Evolutionary conservation across 495 filamentous ascomycete species (phyloP), one percentile per base, ranked within the genome.

Genomic region (Penicillium roqueforti): DNA sequence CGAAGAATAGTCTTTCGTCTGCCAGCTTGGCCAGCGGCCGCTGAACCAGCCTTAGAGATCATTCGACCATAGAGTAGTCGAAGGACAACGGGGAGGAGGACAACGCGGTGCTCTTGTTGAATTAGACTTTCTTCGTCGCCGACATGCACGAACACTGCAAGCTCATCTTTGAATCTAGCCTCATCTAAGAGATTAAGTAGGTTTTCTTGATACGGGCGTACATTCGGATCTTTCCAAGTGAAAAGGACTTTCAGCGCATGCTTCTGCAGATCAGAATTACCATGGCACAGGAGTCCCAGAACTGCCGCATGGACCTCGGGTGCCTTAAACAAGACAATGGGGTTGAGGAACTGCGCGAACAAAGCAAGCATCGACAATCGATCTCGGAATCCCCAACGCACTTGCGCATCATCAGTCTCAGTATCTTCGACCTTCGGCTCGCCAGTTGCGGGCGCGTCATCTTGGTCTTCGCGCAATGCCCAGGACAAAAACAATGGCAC

Each of bases 171-270:
- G 72, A 97, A 97, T 40, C 88, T 78, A 3, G 89, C 82, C 54
- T 97, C 93, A 59, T 99, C 95, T 13, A 97, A 77, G 4, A 99
- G 77, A 56, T 92, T 93, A 34, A 89, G 79, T 7, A 99, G 76
- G 56, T 91, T 87, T 59, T 96, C 92, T 55, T 92, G 81, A 62
- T 96, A 97, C 3, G 84, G 83, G 41, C 77, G 78, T 43, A 99
- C 76, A 16, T 77, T 82, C 3, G 86, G 74, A 32, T 81, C 77
- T 66, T 96, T 97, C 92, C 93, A 97, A 0, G 91, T 83, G 40
- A 93, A 79, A 19, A 99, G 81, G 26, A 87, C 89, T 61, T 89
- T 92, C 31, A 99, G 78, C 4, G 89, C 83, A 55, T 81, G 78
- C 52, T 88, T 90, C 59, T 99, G 93, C 14, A 96, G 78, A 53